These are phyloP conservation scores for sunflower (Helianthus annuus) DNA, from an alignment of 129 eudicot genomes.

Conservation along the genomic window DNA sequence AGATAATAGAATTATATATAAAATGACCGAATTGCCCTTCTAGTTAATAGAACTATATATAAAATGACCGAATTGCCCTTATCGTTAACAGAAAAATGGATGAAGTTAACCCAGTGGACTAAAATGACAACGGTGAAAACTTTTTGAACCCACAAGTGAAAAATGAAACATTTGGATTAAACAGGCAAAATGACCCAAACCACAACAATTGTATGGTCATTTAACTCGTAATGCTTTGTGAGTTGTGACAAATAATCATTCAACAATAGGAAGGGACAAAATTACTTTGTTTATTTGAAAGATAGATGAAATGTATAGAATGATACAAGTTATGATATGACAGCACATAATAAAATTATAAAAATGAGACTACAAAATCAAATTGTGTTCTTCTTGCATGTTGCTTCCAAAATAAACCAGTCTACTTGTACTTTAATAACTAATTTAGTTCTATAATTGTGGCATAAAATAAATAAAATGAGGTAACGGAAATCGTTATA, in stretches of 20 bases:
- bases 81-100: too few relatives aligned
- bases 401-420: not conserved
- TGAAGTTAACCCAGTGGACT: too few relatives aligned
- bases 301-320: slow-evolving; percentile 6
- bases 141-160: too few relatives aligned
- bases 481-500: not conserved
- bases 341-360: not conserved
- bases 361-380: slow-evolving; percentile 22
- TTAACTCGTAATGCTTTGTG: too few relatives aligned
- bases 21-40: too few relatives aligned
- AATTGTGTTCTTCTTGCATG: slow-evolving; percentile 12
- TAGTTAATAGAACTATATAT: too few relatives aligned
- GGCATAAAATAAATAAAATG: not conserved
- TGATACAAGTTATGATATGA: slow-evolving; percentile 14
- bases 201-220: too few relatives aligned
- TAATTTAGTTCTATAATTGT: not conserved
- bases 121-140: too few relatives aligned
- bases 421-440: not conserved
- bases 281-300: not conserved
- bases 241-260: not conserved
- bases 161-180: too few relatives aligned
- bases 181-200: too few relatives aligned
- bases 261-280: slow-evolving; percentile 2
- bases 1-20: too few relatives aligned
- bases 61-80: too few relatives aligned